Evolutionary conservation across 31 red algal species (phyloP), one percentile per base, ranked within the genome.

Genomic region (Odonthalia washingtoniensis): DNA sequence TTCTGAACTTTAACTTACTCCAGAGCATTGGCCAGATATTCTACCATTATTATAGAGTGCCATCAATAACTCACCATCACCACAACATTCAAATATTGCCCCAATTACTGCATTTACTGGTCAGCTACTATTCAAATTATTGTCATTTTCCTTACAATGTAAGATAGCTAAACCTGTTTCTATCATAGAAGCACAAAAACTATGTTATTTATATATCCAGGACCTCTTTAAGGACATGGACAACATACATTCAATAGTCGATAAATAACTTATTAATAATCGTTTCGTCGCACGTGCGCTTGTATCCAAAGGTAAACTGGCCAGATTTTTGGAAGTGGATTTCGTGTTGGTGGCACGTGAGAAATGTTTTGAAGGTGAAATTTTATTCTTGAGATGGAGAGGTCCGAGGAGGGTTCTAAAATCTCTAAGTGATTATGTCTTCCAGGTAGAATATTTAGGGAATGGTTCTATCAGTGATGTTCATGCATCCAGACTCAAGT

Each of bases 1-100:
- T 3, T 75, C 68, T n/a, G 68, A 73, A 28, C 53, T 45, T 52
- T 18, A 62, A 4, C 67, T 85, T 6, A 4, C 3, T 30, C 12
- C 18, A 2, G 53, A 74, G 3, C 30, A 6, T 5, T 74, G 82
- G 67, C 82, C 65, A 21, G 67, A 72, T 72, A 14, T 72, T 27
- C 28, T 72, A 30, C 67, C 67, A 0, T 27, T 72, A 36, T 0
- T 72, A 27, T 26, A 27, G 26, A 0, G 0, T 36, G 67, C 67
- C 67, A 30, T 72, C 26, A 72, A 72, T 26, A 36, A 72, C 26
- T 34, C 67, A 16, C 67, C 33, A 17, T 72, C 67, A 16, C 26
- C 67, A 24, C 0, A 72, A 17, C 0, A 36, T 17, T 16, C 28
- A 16, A 36, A 36, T 34, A 36, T 72, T 17, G 0, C 0, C 26